Evolutionary conservation across 2,329 filamentous ascomycete genomes (phyloP), one percentile per base, ranked within the genome.

Genomic region (Aspergillus persii): DNA sequence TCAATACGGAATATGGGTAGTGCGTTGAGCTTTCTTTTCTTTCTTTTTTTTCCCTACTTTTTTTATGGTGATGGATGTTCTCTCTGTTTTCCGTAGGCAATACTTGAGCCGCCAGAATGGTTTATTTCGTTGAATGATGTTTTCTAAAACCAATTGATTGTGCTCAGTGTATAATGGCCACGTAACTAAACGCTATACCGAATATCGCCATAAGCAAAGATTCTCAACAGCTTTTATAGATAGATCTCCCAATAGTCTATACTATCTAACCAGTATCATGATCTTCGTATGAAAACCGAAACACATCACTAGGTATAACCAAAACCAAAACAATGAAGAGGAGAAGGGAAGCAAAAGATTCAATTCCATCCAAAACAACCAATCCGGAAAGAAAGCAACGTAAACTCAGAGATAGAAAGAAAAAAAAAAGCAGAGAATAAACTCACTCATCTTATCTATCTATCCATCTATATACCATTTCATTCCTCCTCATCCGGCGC

Each of bases 401-500:
- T 23, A 23, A 23, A 23, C 18, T 23, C 18, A 23, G 18, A 23
- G 18, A 23, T 23, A 23, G 18, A 23, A 23, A 23, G 18, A 23
- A 23, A 23, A 2, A 23, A 23, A 23, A 23, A 23, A 1, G 18
- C 18, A 23, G 18, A 23, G 18, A 23, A 23, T 23, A 23, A 23
- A 23, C 18, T 23, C 18, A 23, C 18, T 23, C 18, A 23, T 23
- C 18, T 23, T 23, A n/a, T 15, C 36, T 2, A 15, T 41, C 15
- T 41, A 41, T n/a, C 36, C 15, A 41, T 41, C 15, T 41, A 41
- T 41, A 41, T 23, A 23, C 18, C 18, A 12, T 12, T 59, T 68
- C 68, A 76, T 47, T 86, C 83, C 48, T 86, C 84, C 26, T 84
- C 83, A 27, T 81, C 77, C 54, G 85, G 82, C 56, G 83, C 84